A percentile compares a stretch with the other conserved stretches of the same genome.
phyloP scores from a whole-genome alignment of 2,329 filamentous ascomycete species.

The Neobulgaria alba region DNA sequence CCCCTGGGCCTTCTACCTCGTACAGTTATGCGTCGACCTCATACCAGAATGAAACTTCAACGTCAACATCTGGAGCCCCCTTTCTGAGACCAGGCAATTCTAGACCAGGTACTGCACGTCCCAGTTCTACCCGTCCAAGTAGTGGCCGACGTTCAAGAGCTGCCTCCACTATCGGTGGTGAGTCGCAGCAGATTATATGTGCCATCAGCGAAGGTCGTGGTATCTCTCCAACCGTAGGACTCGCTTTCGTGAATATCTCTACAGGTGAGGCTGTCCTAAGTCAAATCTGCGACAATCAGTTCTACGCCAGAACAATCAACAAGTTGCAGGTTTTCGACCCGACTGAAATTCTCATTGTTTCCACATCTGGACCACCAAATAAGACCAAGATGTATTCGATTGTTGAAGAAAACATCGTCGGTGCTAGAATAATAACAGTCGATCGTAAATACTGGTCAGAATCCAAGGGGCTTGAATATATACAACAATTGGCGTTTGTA shows the following conservation, averaged over 20 bases:
- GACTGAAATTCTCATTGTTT: constrained; percentile 69
- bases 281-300: constrained; percentile 88
- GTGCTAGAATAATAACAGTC: constrained; percentile 52
- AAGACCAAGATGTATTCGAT: constrained; percentile 68
- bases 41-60: constrained; percentile 23
- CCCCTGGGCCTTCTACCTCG: constrained; percentile 20
- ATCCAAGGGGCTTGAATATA: constrained; percentile 63
- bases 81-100: constrained; percentile 8
- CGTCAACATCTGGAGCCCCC: constrained; percentile 21
- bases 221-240: constrained; percentile 71
- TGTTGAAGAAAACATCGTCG: constrained; percentile 61
- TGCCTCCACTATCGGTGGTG: constrained; percentile 31
- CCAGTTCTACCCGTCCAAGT: constrained; percentile 24
- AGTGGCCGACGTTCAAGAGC: constrained; percentile 25
- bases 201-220: constrained; percentile 84
- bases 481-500: constrained; percentile 68
- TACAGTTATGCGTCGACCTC: constrained; percentile 20
- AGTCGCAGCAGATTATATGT: constrained; percentile 70
- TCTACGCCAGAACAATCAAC: constrained; percentile 79
- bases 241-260: constrained; percentile 80
- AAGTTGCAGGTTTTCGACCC: constrained; percentile 78
- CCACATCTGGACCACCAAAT: constrained; percentile 55
- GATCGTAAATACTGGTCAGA: constrained; percentile 84
- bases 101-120: constrained; percentile 21
- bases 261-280: constrained; percentile 79